phyloP scores from a whole-genome alignment of 495 filamentous ascomycete genomes.

The Neurospora sp. region DNA sequence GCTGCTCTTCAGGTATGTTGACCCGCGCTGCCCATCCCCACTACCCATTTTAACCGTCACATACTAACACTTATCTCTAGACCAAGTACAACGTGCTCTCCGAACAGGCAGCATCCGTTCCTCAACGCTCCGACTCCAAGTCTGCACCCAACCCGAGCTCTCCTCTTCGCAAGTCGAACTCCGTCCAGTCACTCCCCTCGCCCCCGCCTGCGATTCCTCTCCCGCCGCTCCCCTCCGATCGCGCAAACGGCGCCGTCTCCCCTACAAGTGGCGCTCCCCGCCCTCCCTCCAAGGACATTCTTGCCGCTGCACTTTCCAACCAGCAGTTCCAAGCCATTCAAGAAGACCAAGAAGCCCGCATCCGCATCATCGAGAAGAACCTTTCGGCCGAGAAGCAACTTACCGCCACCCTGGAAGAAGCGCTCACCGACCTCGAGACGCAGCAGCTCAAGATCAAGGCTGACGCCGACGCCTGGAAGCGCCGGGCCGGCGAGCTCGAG shows the following conservation, averaged over 20 bases:
- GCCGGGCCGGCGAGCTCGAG: conserved; percentile 68
- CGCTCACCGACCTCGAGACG: conserved; percentile 81
- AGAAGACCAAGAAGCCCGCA: conserved; percentile 90
- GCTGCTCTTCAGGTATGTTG: conserved; percentile 53
- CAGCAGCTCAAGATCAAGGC: conserved; percentile 76
- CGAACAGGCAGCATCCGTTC: conserved; percentile 16
- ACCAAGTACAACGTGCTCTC: conserved; percentile 45
- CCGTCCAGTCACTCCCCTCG: conserved; percentile 74
- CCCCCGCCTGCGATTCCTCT: conserved; percentile 88
- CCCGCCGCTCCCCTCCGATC: conserved; percentile 67
- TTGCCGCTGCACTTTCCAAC: conserved; percentile 27
- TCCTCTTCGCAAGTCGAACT: conserved; percentile 69
- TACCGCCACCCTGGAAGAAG: conserved; percentile 88
- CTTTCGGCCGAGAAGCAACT: conserved; percentile 93
- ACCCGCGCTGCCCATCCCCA: background rate
- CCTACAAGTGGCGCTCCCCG: conserved; percentile 35
- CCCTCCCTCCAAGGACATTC: conserved; percentile 74
- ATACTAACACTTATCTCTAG: conserved; percentile 33
- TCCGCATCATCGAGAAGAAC: conserved; percentile 94
- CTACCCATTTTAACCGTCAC: no score
- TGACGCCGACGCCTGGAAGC: conserved; percentile 84
- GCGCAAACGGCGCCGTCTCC: conserved; percentile 29
- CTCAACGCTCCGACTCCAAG: conserved; percentile 65
- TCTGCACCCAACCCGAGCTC: conserved; percentile 34
- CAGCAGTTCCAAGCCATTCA: conserved; percentile 44